Evolutionary conservation across 768 basidiomycete genomes (phyloP).

Genomic region (Suillus lakei): DNA sequence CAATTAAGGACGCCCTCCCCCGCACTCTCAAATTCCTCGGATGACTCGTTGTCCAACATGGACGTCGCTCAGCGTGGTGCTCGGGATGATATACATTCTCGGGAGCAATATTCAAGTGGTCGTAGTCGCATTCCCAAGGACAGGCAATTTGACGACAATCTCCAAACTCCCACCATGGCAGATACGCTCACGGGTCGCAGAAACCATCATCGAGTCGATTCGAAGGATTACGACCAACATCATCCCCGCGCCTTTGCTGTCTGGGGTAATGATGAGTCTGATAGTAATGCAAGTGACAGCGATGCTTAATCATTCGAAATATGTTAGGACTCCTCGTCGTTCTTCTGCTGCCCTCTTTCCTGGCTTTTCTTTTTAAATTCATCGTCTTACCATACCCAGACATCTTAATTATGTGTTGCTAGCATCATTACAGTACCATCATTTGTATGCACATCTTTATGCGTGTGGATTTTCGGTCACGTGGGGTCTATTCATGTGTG

Average conservation of each 20-base stretch:
- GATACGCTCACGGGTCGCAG: constrained; percentile 29
- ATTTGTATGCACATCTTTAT: neutral
- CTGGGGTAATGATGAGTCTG: constrained; percentile 89
- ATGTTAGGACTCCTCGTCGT: neutral
- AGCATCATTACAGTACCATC: constrained; percentile 2
- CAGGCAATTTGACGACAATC: constrained; percentile 60
- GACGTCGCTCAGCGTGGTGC: constrained; percentile 49
- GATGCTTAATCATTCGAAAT: constrained; percentile 40
- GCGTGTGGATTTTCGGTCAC: neutral
- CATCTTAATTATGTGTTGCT: neutral
- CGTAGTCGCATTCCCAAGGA: constrained; percentile 66
- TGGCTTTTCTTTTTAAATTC: neutral
- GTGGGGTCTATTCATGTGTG: neutral
- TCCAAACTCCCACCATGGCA: constrained; percentile 65
- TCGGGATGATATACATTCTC: constrained; percentile 56
- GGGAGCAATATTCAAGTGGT: constrained; percentile 40
- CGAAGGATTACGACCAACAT: constrained; percentile 30
- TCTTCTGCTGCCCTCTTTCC: neutral
- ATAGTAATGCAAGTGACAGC: constrained; percentile 81
- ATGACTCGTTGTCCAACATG: constrained; percentile 37
- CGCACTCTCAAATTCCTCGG: constrained; percentile 45
- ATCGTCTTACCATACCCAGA: constrained; percentile 1
- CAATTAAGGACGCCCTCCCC: constrained; percentile 31
- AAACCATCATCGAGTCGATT: constrained; percentile 15
- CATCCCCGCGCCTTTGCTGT: constrained; percentile 74